Base-by-base conservation (phyloP, 1,284 basidiomycete genomes). In the Omphalotus olearius region DNA sequence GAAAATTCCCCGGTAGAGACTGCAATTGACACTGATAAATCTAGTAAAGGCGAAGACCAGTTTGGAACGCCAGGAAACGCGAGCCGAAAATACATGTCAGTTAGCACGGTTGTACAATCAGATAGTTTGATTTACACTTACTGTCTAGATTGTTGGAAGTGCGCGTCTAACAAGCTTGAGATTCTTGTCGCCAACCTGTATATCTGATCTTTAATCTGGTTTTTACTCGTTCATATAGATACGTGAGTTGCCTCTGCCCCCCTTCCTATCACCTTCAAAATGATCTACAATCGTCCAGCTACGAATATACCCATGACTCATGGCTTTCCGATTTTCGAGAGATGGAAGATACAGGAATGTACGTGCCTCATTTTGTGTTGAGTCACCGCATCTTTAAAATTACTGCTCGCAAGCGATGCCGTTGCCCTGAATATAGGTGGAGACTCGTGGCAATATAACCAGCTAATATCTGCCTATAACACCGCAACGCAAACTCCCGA, bases 111-210 rank as follows among this genome's bases (percentile, higher is more conserved):
- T 44, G 51, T 11, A 43, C 42, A 18, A 10, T 46, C 28, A 6
- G 20, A 16, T 53, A 33, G 28, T 41, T 18, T 43, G 18, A 46
- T 23, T n/a, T n/a, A 35, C 1, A 25, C n/a, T 38, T 33, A 17
- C n/a, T 45, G 23, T 41, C 6, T 47, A 75, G 74, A 74, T 76
- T 46, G 69, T 76, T 48, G 74, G 74, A 39, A 75, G 72, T 75
- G 52, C 54, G 74, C 66, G 20, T 49, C 13, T 33, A 23, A 9
- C 28, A 25, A 47, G 35, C 17, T 51, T 23, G n/a, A 36, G 37
- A 45, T 35, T 39, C 47, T 54, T 47, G 10, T 51, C 23, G 23
- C 23, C 23, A 23, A 23, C 23, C 23, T 14, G 5, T 16, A 23
- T 26, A 38, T 28, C 11, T 50, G 20, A 33, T 9, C 6, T 39